A percentile compares a stretch with the other conserved stretches of the same genome.
phyloP scores from a whole-genome alignment of 306 rosid species.

The Psophocarpus tetragonolobus region DNA sequence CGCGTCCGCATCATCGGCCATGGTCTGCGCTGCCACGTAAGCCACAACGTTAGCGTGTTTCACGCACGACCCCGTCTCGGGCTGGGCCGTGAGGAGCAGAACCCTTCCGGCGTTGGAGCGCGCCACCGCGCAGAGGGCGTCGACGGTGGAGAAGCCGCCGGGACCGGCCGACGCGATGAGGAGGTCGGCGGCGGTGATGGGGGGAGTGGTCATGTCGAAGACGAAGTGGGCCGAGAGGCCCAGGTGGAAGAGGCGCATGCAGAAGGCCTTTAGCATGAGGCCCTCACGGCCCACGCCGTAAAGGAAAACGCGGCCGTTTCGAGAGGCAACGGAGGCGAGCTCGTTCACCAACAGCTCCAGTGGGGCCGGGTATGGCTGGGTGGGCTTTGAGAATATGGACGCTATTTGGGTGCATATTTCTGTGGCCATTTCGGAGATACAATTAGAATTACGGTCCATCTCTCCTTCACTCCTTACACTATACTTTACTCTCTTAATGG shows the following conservation, averaged over 20 bases:
- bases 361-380: conserved; percentile 58
- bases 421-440: conserved; percentile 47
- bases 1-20: conserved; percentile 71
- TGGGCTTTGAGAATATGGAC: conserved; percentile 67
- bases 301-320: conserved; percentile 61
- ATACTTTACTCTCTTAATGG: not conserved
- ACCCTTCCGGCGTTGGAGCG: conserved; percentile 68
- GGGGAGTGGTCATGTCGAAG: conserved; percentile 88
- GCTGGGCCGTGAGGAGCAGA: conserved; percentile 81
- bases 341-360: conserved; percentile 58
- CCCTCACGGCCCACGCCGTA: conserved; percentile 94
- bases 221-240: conserved; percentile 77
- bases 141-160: conserved; percentile 91
- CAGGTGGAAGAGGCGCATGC: conserved; percentile 83
- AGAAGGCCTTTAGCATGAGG: conserved; percentile 79
- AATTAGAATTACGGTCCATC: conserved; percentile 20
- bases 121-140: conserved; percentile 69
- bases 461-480: too few species aligned
- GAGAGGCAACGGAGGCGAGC: conserved; percentile 48
- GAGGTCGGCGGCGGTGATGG: conserved; percentile 61
- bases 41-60: conserved; percentile 63
- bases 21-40: conserved; percentile 85
- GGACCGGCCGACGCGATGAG: conserved; percentile 88
- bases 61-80: conserved; percentile 73
- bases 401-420: conserved; percentile 72